Evolutionary conservation across 2,329 filamentous ascomycete species (phyloP).

Genomic region (Pyrenophora teres): DNA sequence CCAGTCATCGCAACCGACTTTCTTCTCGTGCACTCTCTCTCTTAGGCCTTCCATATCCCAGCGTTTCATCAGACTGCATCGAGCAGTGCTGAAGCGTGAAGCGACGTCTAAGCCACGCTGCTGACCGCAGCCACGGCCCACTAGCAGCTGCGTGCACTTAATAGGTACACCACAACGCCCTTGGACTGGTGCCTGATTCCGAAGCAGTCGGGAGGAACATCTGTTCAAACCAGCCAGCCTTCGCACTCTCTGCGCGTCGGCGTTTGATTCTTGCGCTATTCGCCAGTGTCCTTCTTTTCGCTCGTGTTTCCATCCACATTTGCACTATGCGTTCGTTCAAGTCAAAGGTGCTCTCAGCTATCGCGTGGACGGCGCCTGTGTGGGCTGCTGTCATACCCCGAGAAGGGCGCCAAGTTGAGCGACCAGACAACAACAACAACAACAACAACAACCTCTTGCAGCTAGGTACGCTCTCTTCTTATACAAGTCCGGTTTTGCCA

Average conservation of each 20-base stretch:
- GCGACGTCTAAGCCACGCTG: constrained; percentile 37
- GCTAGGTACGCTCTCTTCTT: constrained; percentile 36
- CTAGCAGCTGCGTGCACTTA: constrained; percentile 14
- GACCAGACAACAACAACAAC: constrained; percentile 20
- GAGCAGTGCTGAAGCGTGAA: constrained; percentile 29
- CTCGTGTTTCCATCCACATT: constrained; percentile 12
- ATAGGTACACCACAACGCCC: constrained; percentile 15
- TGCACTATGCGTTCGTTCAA: constrained; percentile 40
- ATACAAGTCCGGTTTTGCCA: constrained; percentile 27
- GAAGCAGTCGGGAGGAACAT: constrained; percentile 21
- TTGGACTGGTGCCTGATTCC: constrained; percentile 42
- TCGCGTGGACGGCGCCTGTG: constrained; percentile 35
- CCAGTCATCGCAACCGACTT: background rate
- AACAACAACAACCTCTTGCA: constrained; percentile 14
- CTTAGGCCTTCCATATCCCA: constrained; percentile 1
- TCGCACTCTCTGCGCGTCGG: constrained; percentile 25
- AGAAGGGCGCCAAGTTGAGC: constrained; percentile 18
- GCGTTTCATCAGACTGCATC: constrained; percentile 24
- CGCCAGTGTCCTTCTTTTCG: constrained; percentile 5
- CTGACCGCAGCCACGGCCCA: constrained; percentile 15
- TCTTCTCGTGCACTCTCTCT: background rate
- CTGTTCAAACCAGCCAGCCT: constrained; percentile 23
- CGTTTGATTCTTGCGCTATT: constrained; percentile 8
- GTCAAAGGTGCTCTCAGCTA: constrained; percentile 38
- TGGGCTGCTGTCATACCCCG: constrained; percentile 36